Evolutionary conservation across 106 monocot species (phyloP).

Genomic region (Iris macrosiphon): DNA sequence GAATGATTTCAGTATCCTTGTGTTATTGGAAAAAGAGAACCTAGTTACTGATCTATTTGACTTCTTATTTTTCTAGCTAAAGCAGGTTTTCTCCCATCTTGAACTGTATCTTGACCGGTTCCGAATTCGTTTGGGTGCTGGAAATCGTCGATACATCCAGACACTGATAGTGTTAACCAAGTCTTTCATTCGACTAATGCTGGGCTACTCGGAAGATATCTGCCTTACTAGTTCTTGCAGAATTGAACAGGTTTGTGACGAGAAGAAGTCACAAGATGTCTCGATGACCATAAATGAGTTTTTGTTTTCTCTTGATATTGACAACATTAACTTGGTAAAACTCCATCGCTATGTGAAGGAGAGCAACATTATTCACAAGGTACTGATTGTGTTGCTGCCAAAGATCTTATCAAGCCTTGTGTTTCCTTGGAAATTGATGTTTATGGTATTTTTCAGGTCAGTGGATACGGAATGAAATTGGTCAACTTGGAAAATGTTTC

Average conservation of each 20-base stretch:
- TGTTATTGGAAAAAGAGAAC: background rate
- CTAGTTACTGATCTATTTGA: background rate
- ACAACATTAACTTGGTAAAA: constrained; percentile 92
- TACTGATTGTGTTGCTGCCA: constrained; percentile 10
- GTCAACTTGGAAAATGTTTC: constrained; percentile 10
- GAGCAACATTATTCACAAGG: constrained; percentile 90
- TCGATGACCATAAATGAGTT: constrained; percentile 93
- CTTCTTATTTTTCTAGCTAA: constrained; percentile 13
- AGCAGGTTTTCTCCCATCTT: constrained; percentile 55
- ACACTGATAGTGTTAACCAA: constrained; percentile 56
- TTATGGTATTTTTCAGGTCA: constrained; percentile 45
- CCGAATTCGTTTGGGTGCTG: constrained; percentile 50
- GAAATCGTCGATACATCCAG: constrained; percentile 89
- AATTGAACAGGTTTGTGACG: background rate
- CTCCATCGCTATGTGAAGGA: constrained; percentile 76
- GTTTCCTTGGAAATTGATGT: background rate
- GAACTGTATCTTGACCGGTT: constrained; percentile 64
- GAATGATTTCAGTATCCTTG: background rate
- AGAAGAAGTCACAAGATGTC: constrained; percentile 12
- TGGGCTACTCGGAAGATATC: constrained; percentile 14
- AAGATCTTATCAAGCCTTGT: background rate
- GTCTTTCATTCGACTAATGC: constrained; percentile 50
- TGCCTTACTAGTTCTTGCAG: constrained; percentile 1
- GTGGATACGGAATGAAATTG: constrained; percentile 68
- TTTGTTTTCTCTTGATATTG: constrained; percentile 85